These are phyloP conservation scores for Acanthamoeba triangularis DNA, from an alignment of 208 protist species.

Conservation along the genomic window DNA sequence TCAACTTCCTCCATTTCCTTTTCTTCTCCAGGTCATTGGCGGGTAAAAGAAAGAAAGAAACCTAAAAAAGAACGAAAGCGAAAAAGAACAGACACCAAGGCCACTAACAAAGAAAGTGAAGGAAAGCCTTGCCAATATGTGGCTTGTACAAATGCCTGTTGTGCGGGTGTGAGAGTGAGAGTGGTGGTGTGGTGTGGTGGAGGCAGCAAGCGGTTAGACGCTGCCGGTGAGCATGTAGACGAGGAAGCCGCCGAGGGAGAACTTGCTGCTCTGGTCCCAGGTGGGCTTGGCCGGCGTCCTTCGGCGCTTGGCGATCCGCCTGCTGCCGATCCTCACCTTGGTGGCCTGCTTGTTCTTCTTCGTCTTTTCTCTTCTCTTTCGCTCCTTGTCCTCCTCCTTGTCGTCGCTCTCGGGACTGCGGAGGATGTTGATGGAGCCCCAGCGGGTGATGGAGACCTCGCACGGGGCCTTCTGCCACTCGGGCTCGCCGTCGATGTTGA, in stretches of 20 bases:
- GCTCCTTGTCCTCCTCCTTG: neutral
- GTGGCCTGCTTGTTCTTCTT: neutral
- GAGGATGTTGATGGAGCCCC: conserved; percentile 11
- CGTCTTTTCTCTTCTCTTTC: neutral
- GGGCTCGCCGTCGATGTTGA: conserved; percentile 68
- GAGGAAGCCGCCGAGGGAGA: conserved; percentile 11
- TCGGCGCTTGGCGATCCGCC: conserved; percentile 8
- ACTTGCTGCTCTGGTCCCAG: conserved; percentile 25
- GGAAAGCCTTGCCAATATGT: too few relatives aligned
- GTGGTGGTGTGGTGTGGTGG: too few relatives aligned
- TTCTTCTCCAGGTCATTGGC: too few relatives aligned
- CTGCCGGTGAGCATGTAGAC: conserved; percentile 25
- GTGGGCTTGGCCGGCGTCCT: neutral
- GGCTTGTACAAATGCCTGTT: too few relatives aligned
- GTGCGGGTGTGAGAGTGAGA: too few relatives aligned
- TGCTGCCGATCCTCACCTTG: neutral
- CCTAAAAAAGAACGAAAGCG: too few relatives aligned
- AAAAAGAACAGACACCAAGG: too few relatives aligned
- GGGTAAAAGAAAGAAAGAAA: too few relatives aligned
- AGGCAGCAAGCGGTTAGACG: neutral
- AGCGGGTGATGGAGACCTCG: conserved; percentile 9
- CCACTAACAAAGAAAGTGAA: too few relatives aligned
- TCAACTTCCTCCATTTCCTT: too few relatives aligned
- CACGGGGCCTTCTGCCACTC: conserved; percentile 10
- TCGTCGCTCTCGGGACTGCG: neutral